Evolutionary conservation across 345 rosid species (phyloP), one percentile per base, ranked within the genome.

Genomic region (Hypericum androsaemum): DNA sequence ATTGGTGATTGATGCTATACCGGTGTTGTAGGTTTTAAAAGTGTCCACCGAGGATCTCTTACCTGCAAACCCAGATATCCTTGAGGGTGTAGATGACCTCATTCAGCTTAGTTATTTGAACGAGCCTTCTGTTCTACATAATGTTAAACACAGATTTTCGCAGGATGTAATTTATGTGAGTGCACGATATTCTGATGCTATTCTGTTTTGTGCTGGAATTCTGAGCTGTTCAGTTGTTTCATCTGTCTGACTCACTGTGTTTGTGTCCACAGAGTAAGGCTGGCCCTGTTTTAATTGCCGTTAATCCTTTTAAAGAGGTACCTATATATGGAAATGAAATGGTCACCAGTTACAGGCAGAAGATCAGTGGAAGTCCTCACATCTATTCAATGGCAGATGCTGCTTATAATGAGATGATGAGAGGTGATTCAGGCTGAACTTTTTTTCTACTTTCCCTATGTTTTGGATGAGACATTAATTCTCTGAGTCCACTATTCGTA

Each of bases 51-150:
- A 64, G 50, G 83, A 86, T 43, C 89, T 94, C 62, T 78, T 83
- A 52, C 99, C 99, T 55, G 87, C 99, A 65, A 94, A 88, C 70
- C 95, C 99, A 5, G 87, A 85, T 67, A 74, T 94, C 37, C 74
- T 94, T 44, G 86, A 80, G 71, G 95, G 90, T 28, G 90, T 74
- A 58, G 88, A 81, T 69, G 87, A 94, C 66, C 95, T 94, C 60
- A 71, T 80, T 62, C 94, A 83, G 65, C 99, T 94, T 64, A 83
- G 88, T 75, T 88, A 81, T 80, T 66, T 94, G 72, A 94, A 94
- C 51, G 99, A 94, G 61, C 99, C 97, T 35, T 82, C 97, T 2
- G 84, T 88, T 63, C 82, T 94, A 68, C 73, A 86, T 74, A 94
- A 88, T 67, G 79, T 94, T n/a, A 74, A 66, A 53, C 59, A 63